Evolutionary conservation across 768 basidiomycete species (phyloP).

Genomic region (Leucogyrophana mollusca): DNA sequence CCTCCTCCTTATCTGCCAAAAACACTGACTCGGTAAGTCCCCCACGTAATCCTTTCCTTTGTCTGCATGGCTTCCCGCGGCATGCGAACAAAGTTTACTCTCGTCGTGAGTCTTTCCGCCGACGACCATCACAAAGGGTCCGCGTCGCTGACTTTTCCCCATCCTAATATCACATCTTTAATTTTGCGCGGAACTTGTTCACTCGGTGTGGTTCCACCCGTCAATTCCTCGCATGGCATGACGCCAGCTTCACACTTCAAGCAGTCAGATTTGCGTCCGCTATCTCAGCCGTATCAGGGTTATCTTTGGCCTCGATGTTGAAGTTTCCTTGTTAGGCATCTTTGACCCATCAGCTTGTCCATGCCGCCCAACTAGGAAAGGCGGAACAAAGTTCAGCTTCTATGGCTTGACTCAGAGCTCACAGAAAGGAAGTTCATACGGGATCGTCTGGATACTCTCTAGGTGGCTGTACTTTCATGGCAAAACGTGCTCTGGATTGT

Average conservation of each 20-base stretch:
- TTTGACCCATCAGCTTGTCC: slow-evolving; percentile 13
- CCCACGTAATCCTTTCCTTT: slow-evolving; percentile 28
- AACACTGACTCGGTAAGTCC: slow-evolving; percentile 30
- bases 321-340: slow-evolving; percentile 25
- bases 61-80: slow-evolving; percentile 28
- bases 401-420: background rate
- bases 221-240: background rate
- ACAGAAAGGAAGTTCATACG: slow-evolving; percentile 4
- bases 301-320: slow-evolving; percentile 15
- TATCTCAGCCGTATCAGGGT: background rate
- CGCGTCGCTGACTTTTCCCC: slow-evolving; percentile 10
- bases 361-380: background rate
- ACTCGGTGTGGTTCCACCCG: slow-evolving; percentile 13
- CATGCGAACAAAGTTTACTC: slow-evolving; percentile 9
- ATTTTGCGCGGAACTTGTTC: slow-evolving; percentile 8
- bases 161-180: slow-evolving; percentile 5
- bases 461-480: slow-evolving; percentile 6
- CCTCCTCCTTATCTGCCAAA: slow-evolving; percentile 30
- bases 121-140: slow-evolving; percentile 22
- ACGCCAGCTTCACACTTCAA: background rate
- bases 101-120: slow-evolving; percentile 22
- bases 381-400: slow-evolving; percentile 1
- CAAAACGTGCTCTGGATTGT: background rate
- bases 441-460: slow-evolving; percentile 3
- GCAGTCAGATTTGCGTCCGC: slow-evolving; percentile 8